phyloP scores from a whole-genome alignment of 1,284 basidiomycete species.

The Neotropicomus parvogracilis region DNA sequence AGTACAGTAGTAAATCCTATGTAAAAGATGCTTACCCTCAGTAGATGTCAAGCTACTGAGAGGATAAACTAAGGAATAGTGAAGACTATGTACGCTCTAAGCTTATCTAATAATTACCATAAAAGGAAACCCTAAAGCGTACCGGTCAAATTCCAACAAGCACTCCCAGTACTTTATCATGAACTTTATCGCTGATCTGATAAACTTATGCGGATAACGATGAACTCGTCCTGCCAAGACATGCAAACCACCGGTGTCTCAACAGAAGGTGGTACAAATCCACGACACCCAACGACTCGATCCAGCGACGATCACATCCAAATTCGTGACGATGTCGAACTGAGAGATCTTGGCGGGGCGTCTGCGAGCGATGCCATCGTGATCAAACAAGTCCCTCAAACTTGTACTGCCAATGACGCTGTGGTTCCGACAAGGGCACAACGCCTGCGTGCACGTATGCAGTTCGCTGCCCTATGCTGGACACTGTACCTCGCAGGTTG shows the following conservation, averaged over 20 bases:
- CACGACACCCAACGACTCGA: conserved; percentile 7
- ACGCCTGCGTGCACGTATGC: conserved; percentile 22
- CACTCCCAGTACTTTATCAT: too few relatives aligned
- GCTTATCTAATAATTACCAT: too few relatives aligned
- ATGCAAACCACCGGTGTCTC: conserved; percentile 16
- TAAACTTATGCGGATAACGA: too few relatives aligned
- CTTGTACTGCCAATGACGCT: not conserved
- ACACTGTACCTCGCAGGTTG: conserved; percentile 31
- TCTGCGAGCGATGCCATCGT: not conserved
- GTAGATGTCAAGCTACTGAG: too few relatives aligned
- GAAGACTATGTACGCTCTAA: too few relatives aligned
- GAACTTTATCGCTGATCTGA: too few relatives aligned
- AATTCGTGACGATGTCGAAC: conserved; percentile 7
- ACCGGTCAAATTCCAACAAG: too few relatives aligned
- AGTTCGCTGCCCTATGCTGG: conserved; percentile 32
- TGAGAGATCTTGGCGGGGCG: conserved; percentile 8
- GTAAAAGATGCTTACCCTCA: too few relatives aligned
- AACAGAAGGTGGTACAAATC: conserved; percentile 7
- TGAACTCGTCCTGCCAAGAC: not conserved
- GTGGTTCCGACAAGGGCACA: conserved; percentile 20
- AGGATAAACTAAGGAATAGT: too few relatives aligned
- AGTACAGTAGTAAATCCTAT: too few relatives aligned
- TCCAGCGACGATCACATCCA: conserved; percentile 3
- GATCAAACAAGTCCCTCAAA: not conserved
- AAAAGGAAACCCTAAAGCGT: too few relatives aligned